Evolutionary conservation across 164 flowering plant genomes (phyloP).

Genomic region (Stephania japonica): DNA sequence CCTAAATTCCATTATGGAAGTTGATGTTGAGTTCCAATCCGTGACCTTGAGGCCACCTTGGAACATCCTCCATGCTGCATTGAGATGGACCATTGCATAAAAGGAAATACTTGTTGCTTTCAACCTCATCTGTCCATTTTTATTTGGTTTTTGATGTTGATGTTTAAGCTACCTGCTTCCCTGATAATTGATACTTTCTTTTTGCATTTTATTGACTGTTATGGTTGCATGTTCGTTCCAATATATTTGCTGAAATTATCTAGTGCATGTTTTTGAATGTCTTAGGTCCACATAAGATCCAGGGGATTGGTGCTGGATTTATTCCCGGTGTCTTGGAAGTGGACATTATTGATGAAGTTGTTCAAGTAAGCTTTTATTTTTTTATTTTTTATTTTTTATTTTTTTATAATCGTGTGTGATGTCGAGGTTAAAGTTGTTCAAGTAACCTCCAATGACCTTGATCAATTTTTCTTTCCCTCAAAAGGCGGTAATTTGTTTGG

Average conservation of each 20-base stretch:
- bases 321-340: slow-evolving; percentile 33
- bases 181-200: not conserved
- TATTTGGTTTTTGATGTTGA: not conserved
- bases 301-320: slow-evolving; percentile 41
- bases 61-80: not conserved
- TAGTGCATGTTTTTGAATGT: slow-evolving; percentile 5
- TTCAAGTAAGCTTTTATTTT: slow-evolving; percentile 62
- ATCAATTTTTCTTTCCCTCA: not conserved
- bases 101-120: not conserved
- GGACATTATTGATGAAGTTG: slow-evolving; percentile 44
- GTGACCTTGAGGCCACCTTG: not conserved
- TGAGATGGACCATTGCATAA: not conserved
- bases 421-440: slow-evolving; percentile 54
- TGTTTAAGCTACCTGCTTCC: not conserved
- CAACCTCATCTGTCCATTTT: not conserved
- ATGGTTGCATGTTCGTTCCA: not conserved
- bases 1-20: not conserved
- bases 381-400: too few relatives aligned
- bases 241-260: not conserved
- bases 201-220: not conserved
- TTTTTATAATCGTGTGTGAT: too few relatives aligned
- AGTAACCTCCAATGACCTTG: slow-evolving; percentile 28
- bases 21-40: not conserved
- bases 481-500: not conserved
- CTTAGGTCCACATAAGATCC: slow-evolving; percentile 34